A percentile compares a stretch with the other conserved stretches of the same genome.
phyloP scores from a whole-genome alignment of 2,329 filamentous ascomycete genomes.

The Fusarium graminum region DNA sequence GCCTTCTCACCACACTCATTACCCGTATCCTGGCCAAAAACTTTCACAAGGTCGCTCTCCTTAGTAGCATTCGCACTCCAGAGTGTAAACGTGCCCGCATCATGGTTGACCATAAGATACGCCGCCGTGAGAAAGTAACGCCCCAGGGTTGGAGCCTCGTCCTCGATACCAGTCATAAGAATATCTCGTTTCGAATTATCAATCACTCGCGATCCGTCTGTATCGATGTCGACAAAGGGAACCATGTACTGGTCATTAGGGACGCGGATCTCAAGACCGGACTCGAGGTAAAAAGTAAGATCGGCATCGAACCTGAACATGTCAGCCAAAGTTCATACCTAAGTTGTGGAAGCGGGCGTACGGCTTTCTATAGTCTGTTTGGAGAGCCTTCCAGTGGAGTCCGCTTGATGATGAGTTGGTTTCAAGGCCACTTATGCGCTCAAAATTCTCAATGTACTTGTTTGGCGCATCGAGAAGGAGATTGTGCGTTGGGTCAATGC shows the following conservation, averaged over 20 bases:
- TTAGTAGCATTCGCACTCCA: constrained; percentile 52
- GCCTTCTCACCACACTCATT: constrained; percentile 18
- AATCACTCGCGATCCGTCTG: constrained; percentile 43
- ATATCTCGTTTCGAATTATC: constrained; percentile 43
- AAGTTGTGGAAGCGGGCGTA: background rate
- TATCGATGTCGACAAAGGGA: constrained; percentile 47
- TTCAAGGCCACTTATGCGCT: constrained; percentile 20
- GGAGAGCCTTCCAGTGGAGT: constrained; percentile 36
- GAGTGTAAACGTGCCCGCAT: constrained; percentile 51
- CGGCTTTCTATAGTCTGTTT: constrained; percentile 32
- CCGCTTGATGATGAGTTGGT: constrained; percentile 19
- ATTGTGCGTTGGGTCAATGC: constrained; percentile 52
- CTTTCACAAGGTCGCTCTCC: constrained; percentile 17
- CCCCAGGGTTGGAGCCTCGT: constrained; percentile 47
- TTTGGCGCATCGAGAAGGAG: constrained; percentile 49
- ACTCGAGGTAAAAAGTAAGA: constrained; percentile 48
- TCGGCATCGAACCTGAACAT: constrained; percentile 47
- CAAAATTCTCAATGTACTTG: constrained; percentile 39
- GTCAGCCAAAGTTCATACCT: background rate
- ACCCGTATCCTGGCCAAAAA: constrained; percentile 22
- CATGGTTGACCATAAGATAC: constrained; percentile 55
- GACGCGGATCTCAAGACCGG: constrained; percentile 48
- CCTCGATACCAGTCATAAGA: constrained; percentile 41
- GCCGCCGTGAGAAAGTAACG: constrained; percentile 54
- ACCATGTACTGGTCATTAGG: constrained; percentile 50